Evolutionary conservation across 768 basidiomycete genomes (phyloP), one percentile per base, ranked within the genome.

Genomic region (Leucosporidium scottii): DNA sequence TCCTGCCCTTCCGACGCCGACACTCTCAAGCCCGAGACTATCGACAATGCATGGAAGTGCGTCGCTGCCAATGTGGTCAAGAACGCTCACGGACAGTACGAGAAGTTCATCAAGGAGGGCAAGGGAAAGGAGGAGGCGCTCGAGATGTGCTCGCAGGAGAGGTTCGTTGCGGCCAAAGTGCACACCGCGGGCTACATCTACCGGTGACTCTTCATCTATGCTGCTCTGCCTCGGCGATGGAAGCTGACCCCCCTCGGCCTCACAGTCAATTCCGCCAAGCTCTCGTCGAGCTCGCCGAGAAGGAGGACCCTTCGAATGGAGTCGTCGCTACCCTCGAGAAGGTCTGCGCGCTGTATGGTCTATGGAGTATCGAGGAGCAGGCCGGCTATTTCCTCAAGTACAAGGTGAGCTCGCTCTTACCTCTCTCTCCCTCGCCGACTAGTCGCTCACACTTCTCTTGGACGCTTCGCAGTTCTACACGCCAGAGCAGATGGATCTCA

Each of bases 351-450:
- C 66, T 81, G 30, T 81, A 81, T 66, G 80, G 79, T 12, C 72
- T 79, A 7, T 80, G 79, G 77, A 74, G 77, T 62, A 78, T 81
- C 64, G 81, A 81, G 67, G 80, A 81, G 75, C 78, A 80, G 71
- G 79, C 79, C 57, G 78, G 76, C 5, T 76, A 76, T 55, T 81
- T 81, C 77, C 74, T 81, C 69, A 80, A 81, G 70, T 79, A 79
- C 79, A 65, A 64, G 39, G 39, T 44, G 39, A 44, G 39, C 39
- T 44, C 39, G 8, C 8, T 44, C 15, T 12, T 5, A 15, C 8
- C 13, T 8, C 13, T 6, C 39, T 44, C 15, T 44, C 13, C 8
- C 13, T 44, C 59, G 39, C 15, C 39, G 8, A 12, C 13, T 3
- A 44, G 39, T 44, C 8, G 13, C 39, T 44, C 8, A 44, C 34